Conservation (phyloP, 2,329 filamentous ascomycete genomes). For the Botryotinia narcissicola region DNA sequence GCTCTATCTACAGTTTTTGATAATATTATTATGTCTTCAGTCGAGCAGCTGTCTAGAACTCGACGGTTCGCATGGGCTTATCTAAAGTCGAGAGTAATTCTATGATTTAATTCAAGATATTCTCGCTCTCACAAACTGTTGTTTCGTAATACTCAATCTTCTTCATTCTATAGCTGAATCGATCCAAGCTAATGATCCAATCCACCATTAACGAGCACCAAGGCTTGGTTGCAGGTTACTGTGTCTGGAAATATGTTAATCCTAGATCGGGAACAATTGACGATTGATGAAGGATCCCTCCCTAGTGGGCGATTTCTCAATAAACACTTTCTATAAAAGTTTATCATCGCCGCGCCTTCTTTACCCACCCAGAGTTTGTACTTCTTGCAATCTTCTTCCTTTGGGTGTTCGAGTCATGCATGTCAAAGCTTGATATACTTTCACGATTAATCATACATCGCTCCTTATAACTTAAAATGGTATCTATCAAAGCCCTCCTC, state of each 20-base stretch:
- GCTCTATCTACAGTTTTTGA: not conserved
- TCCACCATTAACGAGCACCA: not conserved
- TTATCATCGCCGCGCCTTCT: not conserved
- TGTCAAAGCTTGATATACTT: not conserved
- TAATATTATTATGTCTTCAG: not conserved
- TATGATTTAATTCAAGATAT: rapidly evolving
- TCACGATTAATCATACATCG: not conserved
- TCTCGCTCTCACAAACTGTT: not conserved
- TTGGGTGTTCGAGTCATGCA: not conserved
- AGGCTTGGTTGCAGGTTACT: not conserved
- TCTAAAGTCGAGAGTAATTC: not conserved
- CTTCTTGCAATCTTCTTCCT: not conserved
- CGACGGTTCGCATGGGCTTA: not conserved
- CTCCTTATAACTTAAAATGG: not conserved
- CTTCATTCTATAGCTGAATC: not conserved
- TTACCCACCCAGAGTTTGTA: not conserved
- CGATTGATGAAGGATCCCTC: not conserved
- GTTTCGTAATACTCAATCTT: not conserved
- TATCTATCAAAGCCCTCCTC: not conserved
- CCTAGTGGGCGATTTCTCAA: not conserved
- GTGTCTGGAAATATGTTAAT: not conserved
- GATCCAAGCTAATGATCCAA: not conserved
- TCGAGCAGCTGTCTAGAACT: not conserved
- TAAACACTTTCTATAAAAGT: not conserved
- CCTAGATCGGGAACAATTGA: not conserved